These are phyloP conservation scores for Linnemannia schmuckeri DNA, from an alignment of 192 early-diverging fungal species.

Conservation along the genomic window DNA sequence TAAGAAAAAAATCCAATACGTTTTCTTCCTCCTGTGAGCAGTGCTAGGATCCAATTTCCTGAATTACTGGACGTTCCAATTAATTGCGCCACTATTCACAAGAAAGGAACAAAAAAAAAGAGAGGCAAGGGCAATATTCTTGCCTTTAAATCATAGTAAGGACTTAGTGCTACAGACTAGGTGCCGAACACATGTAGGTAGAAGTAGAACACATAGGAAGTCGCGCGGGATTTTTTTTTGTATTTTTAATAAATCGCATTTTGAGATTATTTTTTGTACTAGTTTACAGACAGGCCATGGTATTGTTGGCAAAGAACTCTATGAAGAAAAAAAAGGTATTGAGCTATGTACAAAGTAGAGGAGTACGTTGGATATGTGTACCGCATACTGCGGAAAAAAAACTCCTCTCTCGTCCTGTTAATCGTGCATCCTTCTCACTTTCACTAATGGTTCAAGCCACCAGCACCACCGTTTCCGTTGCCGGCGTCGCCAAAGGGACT, in stretches of 20 bases:
- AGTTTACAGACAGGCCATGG: conserved; percentile 2
- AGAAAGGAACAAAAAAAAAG: too few species aligned
- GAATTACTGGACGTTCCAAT: too few species aligned
- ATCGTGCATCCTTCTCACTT: background rate
- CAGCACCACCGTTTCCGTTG: background rate
- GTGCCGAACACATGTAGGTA: too few species aligned
- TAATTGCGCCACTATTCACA: too few species aligned
- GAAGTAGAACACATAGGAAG: background rate
- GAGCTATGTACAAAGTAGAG: conserved; percentile 8
- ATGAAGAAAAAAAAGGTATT: conserved; percentile 9
- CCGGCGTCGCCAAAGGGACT: background rate
- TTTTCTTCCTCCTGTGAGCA: too few species aligned
- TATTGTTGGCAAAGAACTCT: background rate
- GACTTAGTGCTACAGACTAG: too few species aligned
- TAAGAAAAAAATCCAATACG: too few species aligned
- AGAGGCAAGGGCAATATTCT: too few species aligned
- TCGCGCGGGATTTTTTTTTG: background rate
- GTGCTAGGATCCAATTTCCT: too few species aligned
- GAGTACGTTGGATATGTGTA: background rate
- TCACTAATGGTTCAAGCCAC: background rate
- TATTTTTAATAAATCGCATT: background rate
- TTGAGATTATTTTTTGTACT: background rate
- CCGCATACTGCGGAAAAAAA: background rate
- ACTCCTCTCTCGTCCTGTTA: conserved; percentile 2
- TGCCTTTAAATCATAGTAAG: too few species aligned